Evolutionary conservation across 352 stramenopile genomes (phyloP), one percentile per base, ranked within the genome.

Genomic region (Pythium volutum): DNA sequence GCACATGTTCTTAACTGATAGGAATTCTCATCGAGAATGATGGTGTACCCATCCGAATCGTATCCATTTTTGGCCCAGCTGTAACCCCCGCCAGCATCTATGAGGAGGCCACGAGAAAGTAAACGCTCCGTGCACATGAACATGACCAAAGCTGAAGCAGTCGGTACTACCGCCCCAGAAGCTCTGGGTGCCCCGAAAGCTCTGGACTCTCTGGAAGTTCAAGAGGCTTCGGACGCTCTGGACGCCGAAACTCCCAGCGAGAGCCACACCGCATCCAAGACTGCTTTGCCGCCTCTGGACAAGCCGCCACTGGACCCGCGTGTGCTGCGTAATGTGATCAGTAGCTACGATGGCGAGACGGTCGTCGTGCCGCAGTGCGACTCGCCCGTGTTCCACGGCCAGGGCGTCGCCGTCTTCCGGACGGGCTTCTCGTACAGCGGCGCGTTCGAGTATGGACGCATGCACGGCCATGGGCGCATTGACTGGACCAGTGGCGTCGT

Each of bases 391-490:
- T 89, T 80, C 39, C 83, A 92, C 38, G 81, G 82, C 27, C 73
- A 84, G 7, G 84, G 78, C 7, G 52, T 49, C 14, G 67, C 84
- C 12, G 68, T 65, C 10, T 93, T 93, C 62, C 71, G 77, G 36
- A 79, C 81, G 22, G 81, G 81, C 5, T 87, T 88, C 60, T 70
- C 66, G 31, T 97, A 95, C 69, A 54, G 59, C 14, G 89, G 89
- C 0, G 57, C 59, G 23, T 96, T 94, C 61, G 26, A 67, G 10
- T 59, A 75, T 36, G 85, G 89, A 3, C 74, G 82, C 15, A 88
- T 93, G 73, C 85, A 97, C 52, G 89, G 89, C 15, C 61, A 62
- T 8, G 89, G 89, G 5, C 69, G 64, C 20, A 81, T 95, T 18
- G 69, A 78, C 25, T 96, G 84, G 81, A 58, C 60, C 5, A 79